Evolutionary conservation across 306 rosid genomes (phyloP).

Genomic region (Cajanus cajan): DNA sequence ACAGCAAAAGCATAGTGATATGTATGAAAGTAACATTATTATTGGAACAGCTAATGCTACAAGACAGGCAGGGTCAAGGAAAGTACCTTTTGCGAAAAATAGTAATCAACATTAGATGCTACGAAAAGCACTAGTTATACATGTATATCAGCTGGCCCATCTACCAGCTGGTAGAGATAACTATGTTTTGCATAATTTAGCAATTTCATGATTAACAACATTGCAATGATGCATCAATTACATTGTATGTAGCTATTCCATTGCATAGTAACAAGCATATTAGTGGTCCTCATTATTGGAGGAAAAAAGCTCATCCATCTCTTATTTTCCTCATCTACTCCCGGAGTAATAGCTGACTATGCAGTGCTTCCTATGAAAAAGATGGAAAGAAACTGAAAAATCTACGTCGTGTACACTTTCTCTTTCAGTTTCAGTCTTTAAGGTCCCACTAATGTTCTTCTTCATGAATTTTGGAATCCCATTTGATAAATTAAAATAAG

Average conservation of each 20-base stretch:
- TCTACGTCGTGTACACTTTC: neutral
- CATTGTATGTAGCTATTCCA: slow-evolving; percentile 11
- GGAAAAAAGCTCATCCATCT: neutral
- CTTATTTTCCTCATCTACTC: neutral
- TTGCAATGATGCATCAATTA: neutral
- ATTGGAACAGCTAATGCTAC: slow-evolving; percentile 24
- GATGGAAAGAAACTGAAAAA: slow-evolving; percentile 24
- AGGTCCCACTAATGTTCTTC: neutral
- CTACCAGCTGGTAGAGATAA: neutral
- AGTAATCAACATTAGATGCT: slow-evolving; percentile 22
- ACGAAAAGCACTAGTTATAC: slow-evolving; percentile 2
- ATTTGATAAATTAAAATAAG: neutral
- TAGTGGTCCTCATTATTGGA: slow-evolving; percentile 9
- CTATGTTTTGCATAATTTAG: neutral
- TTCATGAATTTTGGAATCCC: neutral
- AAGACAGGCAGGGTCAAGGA: slow-evolving; percentile 29
- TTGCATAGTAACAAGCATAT: neutral
- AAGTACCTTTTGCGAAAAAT: slow-evolving; percentile 24
- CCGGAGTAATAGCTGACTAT: slow-evolving; percentile 8
- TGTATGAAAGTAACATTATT: slow-evolving; percentile 12
- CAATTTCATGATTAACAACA: neutral
- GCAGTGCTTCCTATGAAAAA: slow-evolving; percentile 7
- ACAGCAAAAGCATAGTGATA: slow-evolving; percentile 13
- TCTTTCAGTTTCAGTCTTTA: neutral
- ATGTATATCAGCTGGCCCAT: slow-evolving; percentile 23